Base-by-base conservation (phyloP, 2,329 filamentous ascomycete species). In the Colletotrichum sp. region DNA sequence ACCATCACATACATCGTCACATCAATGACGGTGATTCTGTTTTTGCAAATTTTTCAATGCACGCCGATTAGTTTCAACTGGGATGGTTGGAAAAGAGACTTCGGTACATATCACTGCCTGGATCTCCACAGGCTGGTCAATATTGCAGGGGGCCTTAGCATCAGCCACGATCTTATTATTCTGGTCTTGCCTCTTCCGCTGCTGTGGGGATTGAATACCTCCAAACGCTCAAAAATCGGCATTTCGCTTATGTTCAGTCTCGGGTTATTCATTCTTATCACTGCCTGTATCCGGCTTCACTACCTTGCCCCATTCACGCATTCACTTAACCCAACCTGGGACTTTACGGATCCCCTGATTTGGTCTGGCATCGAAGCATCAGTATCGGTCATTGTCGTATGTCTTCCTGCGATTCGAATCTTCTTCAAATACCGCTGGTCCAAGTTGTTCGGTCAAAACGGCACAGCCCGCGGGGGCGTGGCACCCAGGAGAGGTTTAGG, bases 341-440 rank as follows among this genome's bases (percentile, higher is more conserved):
- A 87, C 78, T 85, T 86, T 52, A 84, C 84, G 9, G 82, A 86
- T 76, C 80, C 82, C 7, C 76, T 87, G 21, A 81, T 88, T 60
- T 88, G 86, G 87, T 85, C 84, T 3, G 86, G 85, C 4, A 78
- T 88, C 30, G 87, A 88, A 78, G 81, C 87, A 12, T 82, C 86
- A 4, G 81, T 85, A 0, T 83, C 86, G 15, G 82, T 88, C 55
- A 82, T 88, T 49, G 84, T 87, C 24, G 83, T 83, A 36, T 87
- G 84, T 59, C 80, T 87, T 6, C 87, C 87, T 3, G 83, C 83
- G 2, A 84, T 87, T 24, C 82, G 85, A 55, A 79, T 82, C 6
- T 77, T 85, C 39, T 73, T 81, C 66, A 74, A 64, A 32, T 77
- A 76, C 24, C n/a, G 78, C 64, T 44, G 65, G 34, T 71, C 79